Base-by-base conservation (phyloP, 805 yeast genomes). In the Ogataea trehaloabstinens region DNA sequence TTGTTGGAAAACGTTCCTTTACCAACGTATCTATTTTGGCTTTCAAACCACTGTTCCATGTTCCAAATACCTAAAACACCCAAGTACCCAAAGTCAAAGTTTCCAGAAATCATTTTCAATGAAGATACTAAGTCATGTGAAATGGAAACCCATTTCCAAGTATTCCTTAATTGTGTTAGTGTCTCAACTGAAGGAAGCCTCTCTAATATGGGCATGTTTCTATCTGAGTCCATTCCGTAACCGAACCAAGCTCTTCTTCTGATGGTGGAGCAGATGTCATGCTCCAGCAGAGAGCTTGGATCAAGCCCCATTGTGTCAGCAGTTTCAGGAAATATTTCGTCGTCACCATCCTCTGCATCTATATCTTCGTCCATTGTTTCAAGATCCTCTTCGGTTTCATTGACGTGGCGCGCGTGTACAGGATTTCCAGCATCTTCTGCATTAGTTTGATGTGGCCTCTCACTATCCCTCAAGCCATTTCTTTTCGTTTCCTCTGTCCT, bases 21-120 rank as follows among this genome's bases (percentile, higher is more conserved):
- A 11, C 62, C 63, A 28, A 56, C 53, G 46, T 67, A 70, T 35
- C 87, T 64, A 30, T 71, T 72, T 44, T 78, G 78, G 31, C 71
- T 62, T 6, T 65, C 61, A 17, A 72, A 62, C 1, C 73, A 82
- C 4, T 71, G 74, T 13, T 74, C 71, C 21, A 90, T 90, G 51
- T 80, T 80, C 99, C 98, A 91, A 24, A 91, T 78, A 7, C 95
- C 95, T 19, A 80, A 61, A 3, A 91, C 95, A 5, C 99, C 99
- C 48, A 85, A 82, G 56, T 77, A 89, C 1, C 95, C 90, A 22
- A 91, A 70, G 55, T 91, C 96, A 27, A 87, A 65, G 13, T 76
- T 81, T 18, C 78, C 80, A 4, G 83, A 72, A 3, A 76, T 67
- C 84, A 86, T 82, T 2, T 82, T 67, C 0, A 86, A 83, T 35